These are phyloP conservation scores for Yamadazyma epiphylla DNA, from an alignment of 1,139 yeast genomes.

Conservation along the genomic window DNA sequence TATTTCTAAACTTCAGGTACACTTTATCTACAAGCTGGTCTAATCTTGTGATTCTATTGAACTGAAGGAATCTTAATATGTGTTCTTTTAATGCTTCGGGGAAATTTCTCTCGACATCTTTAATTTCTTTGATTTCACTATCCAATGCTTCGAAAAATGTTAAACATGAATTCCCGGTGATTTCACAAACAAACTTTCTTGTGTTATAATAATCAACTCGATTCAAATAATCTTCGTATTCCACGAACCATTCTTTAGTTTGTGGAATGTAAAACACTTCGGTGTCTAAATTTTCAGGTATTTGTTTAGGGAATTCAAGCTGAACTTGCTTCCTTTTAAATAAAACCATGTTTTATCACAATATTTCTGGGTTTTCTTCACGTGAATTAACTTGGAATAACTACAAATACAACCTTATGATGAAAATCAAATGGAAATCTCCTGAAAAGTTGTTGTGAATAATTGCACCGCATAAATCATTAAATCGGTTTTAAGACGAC, in stretches of 20 bases:
- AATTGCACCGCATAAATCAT: too few relatives aligned
- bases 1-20: conserved; percentile 68
- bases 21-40: conserved; percentile 87
- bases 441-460: too few relatives aligned
- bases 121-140: conserved; percentile 66
- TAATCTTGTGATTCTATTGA: conserved; percentile 76
- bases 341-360: conserved; percentile 53
- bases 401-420: too few relatives aligned
- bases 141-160: conserved; percentile 86
- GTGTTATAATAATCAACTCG: conserved; percentile 69
- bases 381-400: too few relatives aligned
- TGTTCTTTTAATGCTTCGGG: conserved; percentile 94
- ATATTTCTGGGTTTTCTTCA: too few relatives aligned
- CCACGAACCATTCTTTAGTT: conserved; percentile 83
- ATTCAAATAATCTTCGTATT: conserved; percentile 69
- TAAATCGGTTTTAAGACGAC: too few relatives aligned
- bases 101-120: conserved; percentile 72
- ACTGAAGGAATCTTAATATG: conserved; percentile 77
- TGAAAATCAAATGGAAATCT: too few relatives aligned
- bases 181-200: conserved; percentile 88
- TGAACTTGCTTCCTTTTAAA: conserved; percentile 70
- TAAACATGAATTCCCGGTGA: conserved; percentile 88
- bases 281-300: conserved; percentile 50
- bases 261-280: conserved; percentile 76
- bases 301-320: conserved; percentile 49